Evolutionary conservation across 176 grass and related monocot species (phyloP).

Genomic region (Phyllostachys edulis): DNA sequence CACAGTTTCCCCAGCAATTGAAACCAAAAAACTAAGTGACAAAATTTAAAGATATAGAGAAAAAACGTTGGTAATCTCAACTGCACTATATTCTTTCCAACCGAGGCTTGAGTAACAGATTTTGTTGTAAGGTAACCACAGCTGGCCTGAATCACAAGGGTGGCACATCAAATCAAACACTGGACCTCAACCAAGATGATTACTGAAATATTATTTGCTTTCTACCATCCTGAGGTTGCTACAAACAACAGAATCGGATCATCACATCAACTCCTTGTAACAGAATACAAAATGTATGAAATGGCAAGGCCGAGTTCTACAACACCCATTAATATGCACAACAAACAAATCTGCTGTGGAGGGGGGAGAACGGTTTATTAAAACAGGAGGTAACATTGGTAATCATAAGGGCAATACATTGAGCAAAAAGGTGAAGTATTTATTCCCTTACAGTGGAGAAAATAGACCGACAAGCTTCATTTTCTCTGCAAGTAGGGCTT

Average conservation of each 20-base stretch:
- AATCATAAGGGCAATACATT: constrained; percentile 3
- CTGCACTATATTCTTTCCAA: constrained; percentile 17
- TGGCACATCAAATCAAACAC: not conserved
- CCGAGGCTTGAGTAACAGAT: not conserved
- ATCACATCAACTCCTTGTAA: constrained; percentile 23
- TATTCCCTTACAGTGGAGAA: constrained; percentile 19
- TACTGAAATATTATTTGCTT: constrained; percentile 22
- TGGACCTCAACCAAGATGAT: constrained; percentile 23
- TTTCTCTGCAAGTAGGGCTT: constrained; percentile 84
- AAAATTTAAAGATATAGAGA: constrained; percentile 36
- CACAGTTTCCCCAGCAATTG: not conserved
- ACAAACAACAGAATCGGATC: not conserved
- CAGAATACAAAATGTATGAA: not conserved
- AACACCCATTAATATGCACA: constrained; percentile 35
- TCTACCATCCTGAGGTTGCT: not conserved
- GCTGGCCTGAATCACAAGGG: not conserved
- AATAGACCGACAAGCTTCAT: constrained; percentile 40
- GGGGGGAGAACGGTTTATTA: not conserved
- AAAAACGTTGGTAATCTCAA: not conserved
- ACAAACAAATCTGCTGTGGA: constrained; percentile 22
- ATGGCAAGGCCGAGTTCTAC: constrained; percentile 15
- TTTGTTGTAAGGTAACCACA: not conserved
- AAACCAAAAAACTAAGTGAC: not conserved
- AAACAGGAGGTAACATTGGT: not conserved
- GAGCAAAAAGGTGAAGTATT: not conserved